These are phyloP conservation scores for Penicillium sp. DNA, from an alignment of 2,329 filamentous ascomycete species.

Conservation along the genomic window DNA sequence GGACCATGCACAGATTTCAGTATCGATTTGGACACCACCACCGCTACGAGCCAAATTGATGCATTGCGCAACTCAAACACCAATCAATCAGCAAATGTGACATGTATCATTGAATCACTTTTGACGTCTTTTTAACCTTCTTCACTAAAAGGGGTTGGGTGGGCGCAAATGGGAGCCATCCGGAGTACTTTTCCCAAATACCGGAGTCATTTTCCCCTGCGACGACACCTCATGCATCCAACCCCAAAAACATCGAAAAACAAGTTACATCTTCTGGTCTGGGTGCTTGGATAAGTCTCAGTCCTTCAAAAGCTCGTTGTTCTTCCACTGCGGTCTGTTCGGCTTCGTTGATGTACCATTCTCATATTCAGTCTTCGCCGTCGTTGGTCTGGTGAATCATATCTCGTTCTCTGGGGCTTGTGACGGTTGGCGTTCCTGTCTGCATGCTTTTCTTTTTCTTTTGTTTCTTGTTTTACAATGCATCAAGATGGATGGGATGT, in stretches of 20 bases:
- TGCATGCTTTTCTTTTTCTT: slow-evolving; percentile 6
- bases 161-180: slow-evolving; percentile 13
- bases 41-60: not conserved
- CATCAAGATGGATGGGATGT: slow-evolving; percentile 21
- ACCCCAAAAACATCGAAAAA: not conserved
- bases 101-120: not conserved
- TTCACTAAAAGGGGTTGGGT: not conserved
- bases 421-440: not conserved
- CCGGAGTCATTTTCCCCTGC: slow-evolving; percentile 21
- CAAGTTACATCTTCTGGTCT: not conserved
- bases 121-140: slow-evolving; percentile 15
- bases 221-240: not conserved
- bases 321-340: not conserved
- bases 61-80: not conserved
- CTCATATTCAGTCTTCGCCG: not conserved
- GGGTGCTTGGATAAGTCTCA: not conserved
- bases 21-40: not conserved
- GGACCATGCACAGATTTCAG: not conserved
- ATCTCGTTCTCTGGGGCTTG: not conserved
- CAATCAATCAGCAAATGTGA: not conserved
- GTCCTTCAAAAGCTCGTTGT: not conserved
- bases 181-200: not conserved
- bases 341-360: not conserved
- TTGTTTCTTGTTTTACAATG: slow-evolving; percentile 12
- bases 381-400: not conserved